Percentiles rank a stretch among this genome's conserved stretches.
phyloP scores from a whole-genome alignment of 768 basidiomycete species.

The Phlebiopsis gigantea region DNA sequence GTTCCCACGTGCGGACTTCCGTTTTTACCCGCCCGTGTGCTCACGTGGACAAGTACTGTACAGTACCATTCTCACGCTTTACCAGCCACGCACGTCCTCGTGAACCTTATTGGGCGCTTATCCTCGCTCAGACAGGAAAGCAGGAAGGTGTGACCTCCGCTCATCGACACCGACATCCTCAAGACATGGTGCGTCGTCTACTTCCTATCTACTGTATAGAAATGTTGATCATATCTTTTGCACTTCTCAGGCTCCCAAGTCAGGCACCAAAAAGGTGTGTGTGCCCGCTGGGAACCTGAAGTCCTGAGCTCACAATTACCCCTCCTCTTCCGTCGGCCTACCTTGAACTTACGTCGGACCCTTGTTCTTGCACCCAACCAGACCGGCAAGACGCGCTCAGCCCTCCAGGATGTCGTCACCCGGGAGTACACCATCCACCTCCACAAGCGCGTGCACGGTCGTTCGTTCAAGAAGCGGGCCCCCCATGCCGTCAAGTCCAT shows the following conservation, averaged over 20 bases:
- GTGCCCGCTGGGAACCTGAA: not conserved
- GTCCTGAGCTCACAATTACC: slow-evolving; percentile 2
- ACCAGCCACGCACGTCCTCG: not conserved
- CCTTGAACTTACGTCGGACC: not conserved
- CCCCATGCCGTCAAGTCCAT: slow-evolving; percentile 96
- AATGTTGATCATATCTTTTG: slow-evolving; percentile 3
- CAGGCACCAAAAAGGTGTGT: slow-evolving; percentile 50
- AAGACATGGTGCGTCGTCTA: slow-evolving; percentile 58
- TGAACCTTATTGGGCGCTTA: slow-evolving; percentile 30
- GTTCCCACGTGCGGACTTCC: not conserved
- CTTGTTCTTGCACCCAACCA: slow-evolving; percentile 20
- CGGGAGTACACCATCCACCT: slow-evolving; percentile 99
- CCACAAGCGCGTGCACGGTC: slow-evolving; percentile 90
- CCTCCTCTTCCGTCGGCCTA: not conserved
- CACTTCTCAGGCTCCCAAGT: slow-evolving; percentile 40
- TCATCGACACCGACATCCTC: slow-evolving; percentile 57
- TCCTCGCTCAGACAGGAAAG: slow-evolving; percentile 21
- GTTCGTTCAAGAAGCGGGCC: slow-evolving; percentile 96
- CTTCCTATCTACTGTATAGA: not conserved
- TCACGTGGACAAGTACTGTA: slow-evolving; percentile 5
- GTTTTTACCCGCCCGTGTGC: not conserved
- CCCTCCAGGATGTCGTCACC: slow-evolving; percentile 96
- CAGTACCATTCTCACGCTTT: slow-evolving; percentile 9
- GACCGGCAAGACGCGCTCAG: slow-evolving; percentile 88
- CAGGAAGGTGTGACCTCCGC: slow-evolving; percentile 31